Percentiles rank a stretch among this genome's conserved stretches.
Evolutionary conservation across 805 yeast genomes (phyloP).

Genomic region (Komagataella mondaviorum): DNA sequence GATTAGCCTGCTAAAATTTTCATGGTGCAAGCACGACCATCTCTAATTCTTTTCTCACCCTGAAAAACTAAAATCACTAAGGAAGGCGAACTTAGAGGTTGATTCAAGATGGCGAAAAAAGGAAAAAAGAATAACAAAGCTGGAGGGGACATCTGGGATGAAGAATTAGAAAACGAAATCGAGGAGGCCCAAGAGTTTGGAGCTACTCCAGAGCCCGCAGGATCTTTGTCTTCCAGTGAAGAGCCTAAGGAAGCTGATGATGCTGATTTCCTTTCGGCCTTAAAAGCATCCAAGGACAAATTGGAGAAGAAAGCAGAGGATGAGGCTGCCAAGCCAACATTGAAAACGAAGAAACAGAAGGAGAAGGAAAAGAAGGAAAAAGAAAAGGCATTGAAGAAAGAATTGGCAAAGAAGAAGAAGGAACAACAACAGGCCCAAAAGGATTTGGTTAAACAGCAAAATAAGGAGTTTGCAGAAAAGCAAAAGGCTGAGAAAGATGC

Average conservation of each 20-base stretch:
- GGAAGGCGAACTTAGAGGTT: not conserved
- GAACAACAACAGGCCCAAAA: constrained; percentile 14
- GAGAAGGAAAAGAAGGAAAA: constrained; percentile 92
- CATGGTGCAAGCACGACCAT: not conserved
- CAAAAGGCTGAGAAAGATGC: constrained; percentile 15
- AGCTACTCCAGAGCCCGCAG: constrained; percentile 17
- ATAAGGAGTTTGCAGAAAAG: constrained; percentile 29
- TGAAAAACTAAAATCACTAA: not conserved
- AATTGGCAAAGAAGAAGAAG: constrained; percentile 77
- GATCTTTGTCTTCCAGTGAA: constrained; percentile 16
- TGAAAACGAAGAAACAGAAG: constrained; percentile 86
- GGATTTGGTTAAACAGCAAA: constrained; percentile 14
- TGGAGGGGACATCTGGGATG: constrained; percentile 66
- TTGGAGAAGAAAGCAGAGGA: not conserved
- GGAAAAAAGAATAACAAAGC: constrained; percentile 54
- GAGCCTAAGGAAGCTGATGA: constrained; percentile 9
- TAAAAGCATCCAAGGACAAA: constrained; percentile 67
- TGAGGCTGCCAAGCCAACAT: constrained; percentile 17
- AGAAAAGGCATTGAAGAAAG: constrained; percentile 85
- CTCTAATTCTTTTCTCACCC: not conserved
- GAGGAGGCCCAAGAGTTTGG: constrained; percentile 43
- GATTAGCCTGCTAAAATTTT: not conserved
- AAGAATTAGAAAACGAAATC: constrained; percentile 41
- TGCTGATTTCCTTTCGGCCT: constrained; percentile 71
- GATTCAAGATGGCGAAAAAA: constrained; percentile 34